A percentile compares a stretch with the other conserved stretches of the same genome.
Evolutionary conservation across 177 flowering plant genomes (phyloP).

Genomic region (Vitis hybrid): DNA sequence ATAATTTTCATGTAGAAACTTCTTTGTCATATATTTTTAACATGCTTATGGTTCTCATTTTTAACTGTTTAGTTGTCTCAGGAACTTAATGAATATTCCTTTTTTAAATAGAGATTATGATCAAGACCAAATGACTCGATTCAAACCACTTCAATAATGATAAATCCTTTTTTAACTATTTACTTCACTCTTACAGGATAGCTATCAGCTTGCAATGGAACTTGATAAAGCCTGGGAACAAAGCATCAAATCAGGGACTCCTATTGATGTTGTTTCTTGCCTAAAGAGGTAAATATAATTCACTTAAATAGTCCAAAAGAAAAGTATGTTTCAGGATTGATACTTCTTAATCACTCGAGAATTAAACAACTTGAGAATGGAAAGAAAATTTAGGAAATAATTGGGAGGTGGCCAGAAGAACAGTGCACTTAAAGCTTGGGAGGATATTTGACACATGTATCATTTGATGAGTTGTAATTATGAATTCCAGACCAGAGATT

Average conservation of each 20-base stretch:
- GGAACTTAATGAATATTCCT: background rate
- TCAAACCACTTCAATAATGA: background rate
- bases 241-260: constrained; percentile 48
- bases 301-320: background rate
- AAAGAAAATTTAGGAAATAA: background rate
- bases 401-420: background rate
- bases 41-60: background rate
- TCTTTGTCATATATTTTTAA: background rate
- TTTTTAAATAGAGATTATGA: background rate
- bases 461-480: background rate
- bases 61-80: background rate
- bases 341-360: background rate
- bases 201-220: constrained; percentile 86
- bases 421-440: background rate
- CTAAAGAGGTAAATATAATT: constrained; percentile 49
- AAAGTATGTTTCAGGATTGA: background rate
- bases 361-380: background rate
- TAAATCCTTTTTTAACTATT: background rate
- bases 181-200: constrained; percentile 52
- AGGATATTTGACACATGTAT: background rate
- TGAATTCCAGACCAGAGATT: background rate
- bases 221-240: constrained; percentile 72
- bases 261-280: constrained; percentile 66
- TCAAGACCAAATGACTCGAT: too few relatives aligned
- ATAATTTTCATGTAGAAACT: too few relatives aligned